Evolutionary conservation across 208 protist species (phyloP).

Genomic region (Trypanosoma brucei): DNA sequence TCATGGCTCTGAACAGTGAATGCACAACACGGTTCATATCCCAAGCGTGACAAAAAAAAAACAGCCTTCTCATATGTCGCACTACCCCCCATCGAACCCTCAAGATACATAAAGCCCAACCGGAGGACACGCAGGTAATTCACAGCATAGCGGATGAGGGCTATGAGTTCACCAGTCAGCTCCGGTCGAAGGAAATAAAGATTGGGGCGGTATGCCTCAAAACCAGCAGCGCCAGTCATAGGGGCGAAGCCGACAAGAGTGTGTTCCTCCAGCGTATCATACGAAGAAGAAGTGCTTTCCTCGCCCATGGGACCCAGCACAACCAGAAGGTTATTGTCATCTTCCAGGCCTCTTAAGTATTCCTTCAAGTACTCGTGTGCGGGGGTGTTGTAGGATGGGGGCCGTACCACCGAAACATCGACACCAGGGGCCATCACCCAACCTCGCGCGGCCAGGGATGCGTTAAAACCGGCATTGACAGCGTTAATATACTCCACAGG

Average conservation of each 20-base stretch:
- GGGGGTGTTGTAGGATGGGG: not conserved
- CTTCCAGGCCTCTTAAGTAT: not conserved
- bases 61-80: not conserved
- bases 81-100: not conserved
- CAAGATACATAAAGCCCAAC: slow-evolving; percentile 13
- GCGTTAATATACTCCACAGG: not conserved
- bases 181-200: slow-evolving; percentile 4
- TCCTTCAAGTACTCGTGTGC: not conserved
- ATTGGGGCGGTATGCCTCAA: not conserved
- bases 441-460: not conserved
- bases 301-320: not conserved
- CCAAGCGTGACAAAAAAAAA: not conserved
- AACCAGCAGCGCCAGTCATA: not conserved
- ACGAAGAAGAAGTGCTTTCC: not conserved
- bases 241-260: slow-evolving; percentile 6
- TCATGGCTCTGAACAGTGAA: not conserved
- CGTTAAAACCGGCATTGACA: slow-evolving; percentile 1
- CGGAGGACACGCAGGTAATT: slow-evolving; percentile 2
- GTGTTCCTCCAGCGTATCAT: not conserved
- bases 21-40: not conserved
- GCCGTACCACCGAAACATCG: not conserved
- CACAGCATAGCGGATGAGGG: slow-evolving; percentile 3
- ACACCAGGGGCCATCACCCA: not conserved
- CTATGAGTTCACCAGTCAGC: slow-evolving; percentile 1
- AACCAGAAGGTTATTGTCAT: not conserved